Percentiles rank a stretch among this genome's conserved stretches.
phyloP scores from a whole-genome alignment of 345 rosid species.

The Boechera divaricarpa region DNA sequence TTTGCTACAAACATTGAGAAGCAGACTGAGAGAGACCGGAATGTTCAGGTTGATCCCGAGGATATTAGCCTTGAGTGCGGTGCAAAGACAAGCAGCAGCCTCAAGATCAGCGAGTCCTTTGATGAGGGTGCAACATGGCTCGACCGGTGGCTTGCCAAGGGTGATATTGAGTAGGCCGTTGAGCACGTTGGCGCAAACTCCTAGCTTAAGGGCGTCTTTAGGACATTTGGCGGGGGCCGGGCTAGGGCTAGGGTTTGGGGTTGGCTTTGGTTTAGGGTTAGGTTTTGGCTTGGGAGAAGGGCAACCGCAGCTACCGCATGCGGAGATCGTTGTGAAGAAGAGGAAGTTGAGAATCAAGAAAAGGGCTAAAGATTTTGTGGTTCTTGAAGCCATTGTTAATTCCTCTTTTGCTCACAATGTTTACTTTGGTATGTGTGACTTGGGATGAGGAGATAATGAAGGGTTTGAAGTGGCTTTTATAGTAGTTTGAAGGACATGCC shows the following conservation, averaged over 20 bases:
- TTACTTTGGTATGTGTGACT: conserved; percentile 21
- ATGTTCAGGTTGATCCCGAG: conserved; percentile 56
- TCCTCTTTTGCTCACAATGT: not conserved
- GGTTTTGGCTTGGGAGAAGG: conserved; percentile 55
- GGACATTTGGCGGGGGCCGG: conserved; percentile 46
- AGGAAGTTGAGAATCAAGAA: conserved; percentile 58
- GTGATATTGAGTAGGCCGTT: conserved; percentile 48
- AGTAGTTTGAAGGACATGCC: conserved; percentile 33
- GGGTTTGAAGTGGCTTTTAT: conserved; percentile 51
- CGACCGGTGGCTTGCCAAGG: conserved; percentile 52
- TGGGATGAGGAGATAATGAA: conserved; percentile 31
- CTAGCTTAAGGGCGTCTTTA: conserved; percentile 52
- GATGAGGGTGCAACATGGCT: conserved; percentile 53
- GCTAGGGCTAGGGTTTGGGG: conserved; percentile 46
- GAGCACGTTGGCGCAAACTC: conserved; percentile 54
- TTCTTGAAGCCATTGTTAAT: conserved; percentile 55
- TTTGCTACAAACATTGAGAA: conserved; percentile 53
- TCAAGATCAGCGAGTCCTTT: conserved; percentile 57
- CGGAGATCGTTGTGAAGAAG: conserved; percentile 53
- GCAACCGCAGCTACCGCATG: conserved; percentile 53
- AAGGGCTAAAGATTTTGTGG: conserved; percentile 52
- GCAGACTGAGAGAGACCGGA: conserved; percentile 52
- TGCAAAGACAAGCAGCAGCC: conserved; percentile 66
- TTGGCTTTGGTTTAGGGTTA: conserved; percentile 43
- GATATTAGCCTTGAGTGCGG: conserved; percentile 53